Percentiles rank a stretch among this genome's conserved stretches.
These are phyloP conservation scores for Umbellularia californica DNA, from an alignment of 164 flowering plant species.

Conservation along the genomic window DNA sequence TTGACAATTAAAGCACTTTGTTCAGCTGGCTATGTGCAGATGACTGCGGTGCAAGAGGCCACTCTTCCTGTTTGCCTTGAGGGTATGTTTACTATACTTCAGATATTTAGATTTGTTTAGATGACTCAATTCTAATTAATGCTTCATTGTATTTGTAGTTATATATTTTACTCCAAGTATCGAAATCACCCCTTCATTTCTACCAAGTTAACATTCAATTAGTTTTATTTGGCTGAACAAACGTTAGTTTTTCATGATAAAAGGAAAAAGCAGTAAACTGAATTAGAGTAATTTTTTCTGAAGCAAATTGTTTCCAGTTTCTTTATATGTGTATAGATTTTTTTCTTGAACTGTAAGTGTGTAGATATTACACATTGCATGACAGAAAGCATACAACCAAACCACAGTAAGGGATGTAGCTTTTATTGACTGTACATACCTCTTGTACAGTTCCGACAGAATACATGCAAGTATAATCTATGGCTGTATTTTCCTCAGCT, in stretches of 20 bases:
- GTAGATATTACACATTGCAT: not conserved
- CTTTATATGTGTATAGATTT: not conserved
- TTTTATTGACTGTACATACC: too few relatives aligned
- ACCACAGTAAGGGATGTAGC: too few relatives aligned
- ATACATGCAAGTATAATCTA: too few relatives aligned
- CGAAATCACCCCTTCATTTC: not conserved
- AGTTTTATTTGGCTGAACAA: not conserved
- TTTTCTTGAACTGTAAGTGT: not conserved
- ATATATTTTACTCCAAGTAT: not conserved
- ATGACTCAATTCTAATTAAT: not conserved
- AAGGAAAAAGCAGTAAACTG: not conserved
- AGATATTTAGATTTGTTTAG: not conserved
- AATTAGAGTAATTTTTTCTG: too few relatives aligned
- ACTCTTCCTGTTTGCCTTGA: slow-evolving; percentile 62
- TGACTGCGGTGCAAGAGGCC: slow-evolving; percentile 92
- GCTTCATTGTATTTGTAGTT: not conserved
- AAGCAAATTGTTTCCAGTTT: not conserved
- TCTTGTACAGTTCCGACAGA: too few relatives aligned
- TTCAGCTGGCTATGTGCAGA: slow-evolving; percentile 71
- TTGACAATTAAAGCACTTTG: slow-evolving; percentile 80
- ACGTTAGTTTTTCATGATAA: not conserved
- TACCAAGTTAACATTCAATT: not conserved
- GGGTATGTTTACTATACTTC: slow-evolving; percentile 36
- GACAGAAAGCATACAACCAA: not conserved
- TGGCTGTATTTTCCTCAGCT: too few relatives aligned